Percentiles rank a stretch among this genome's conserved stretches.
phyloP scores from a whole-genome alignment of 345 rosid genomes.

The Pugionium cornutum region DNA sequence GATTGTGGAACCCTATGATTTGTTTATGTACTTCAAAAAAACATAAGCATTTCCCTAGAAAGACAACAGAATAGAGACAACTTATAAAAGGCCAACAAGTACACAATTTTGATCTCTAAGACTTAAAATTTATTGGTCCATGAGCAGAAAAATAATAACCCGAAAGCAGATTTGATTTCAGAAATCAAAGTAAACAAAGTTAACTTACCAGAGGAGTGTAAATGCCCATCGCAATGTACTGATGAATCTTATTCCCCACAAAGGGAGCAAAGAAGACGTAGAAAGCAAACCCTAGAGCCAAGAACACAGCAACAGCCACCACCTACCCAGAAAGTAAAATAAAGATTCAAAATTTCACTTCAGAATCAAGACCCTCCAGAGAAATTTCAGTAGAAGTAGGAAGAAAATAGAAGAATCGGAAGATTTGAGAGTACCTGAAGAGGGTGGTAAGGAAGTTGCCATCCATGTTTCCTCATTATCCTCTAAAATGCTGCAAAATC shows the following conservation, averaged over 20 bases:
- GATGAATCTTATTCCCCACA: conserved; percentile 80
- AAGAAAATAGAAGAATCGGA: neutral
- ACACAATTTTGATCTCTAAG: conserved; percentile 14
- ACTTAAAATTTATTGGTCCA: neutral
- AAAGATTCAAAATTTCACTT: conserved; percentile 23
- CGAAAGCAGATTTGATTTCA: conserved; percentile 50
- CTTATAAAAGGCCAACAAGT: conserved; percentile 27
- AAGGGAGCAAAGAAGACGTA: conserved; percentile 99
- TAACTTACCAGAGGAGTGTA: conserved; percentile 88
- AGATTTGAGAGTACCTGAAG: conserved; percentile 64
- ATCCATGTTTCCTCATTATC: conserved; percentile 95
- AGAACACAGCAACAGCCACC: conserved; percentile 97
- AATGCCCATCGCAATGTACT: conserved; percentile 78
- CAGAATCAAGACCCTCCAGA: conserved; percentile 35
- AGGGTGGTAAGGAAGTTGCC: conserved; percentile 99
- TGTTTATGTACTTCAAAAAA: conserved; percentile 16
- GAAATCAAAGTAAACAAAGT: conserved; percentile 13
- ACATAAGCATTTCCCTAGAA: conserved; percentile 19
- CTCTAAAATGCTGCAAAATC: conserved; percentile 46
- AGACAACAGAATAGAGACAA: conserved; percentile 31
- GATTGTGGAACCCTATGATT: conserved; percentile 22
- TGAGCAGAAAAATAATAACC: conserved; percentile 10
- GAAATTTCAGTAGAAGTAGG: neutral
- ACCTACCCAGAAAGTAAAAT: conserved; percentile 49
- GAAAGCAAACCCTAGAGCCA: conserved; percentile 96